Percentiles rank a stretch among this genome's conserved stretches.
phyloP scores from a whole-genome alignment of 2,329 filamentous ascomycete species.

The Cercospora nicotianae region DNA sequence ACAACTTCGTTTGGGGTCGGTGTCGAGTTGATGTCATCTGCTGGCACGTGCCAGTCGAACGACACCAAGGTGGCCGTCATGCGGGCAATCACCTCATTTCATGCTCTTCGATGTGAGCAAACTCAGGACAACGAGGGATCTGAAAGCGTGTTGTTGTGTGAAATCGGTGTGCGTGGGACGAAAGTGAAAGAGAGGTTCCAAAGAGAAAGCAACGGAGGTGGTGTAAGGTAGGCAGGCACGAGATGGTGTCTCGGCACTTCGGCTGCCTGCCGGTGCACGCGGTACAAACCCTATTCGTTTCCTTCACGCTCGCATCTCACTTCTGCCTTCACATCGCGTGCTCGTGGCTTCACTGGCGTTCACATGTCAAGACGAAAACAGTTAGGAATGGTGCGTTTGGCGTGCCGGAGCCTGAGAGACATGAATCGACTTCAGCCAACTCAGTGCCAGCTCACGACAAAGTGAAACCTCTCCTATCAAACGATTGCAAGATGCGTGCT shows the following conservation, averaged over 20 bases:
- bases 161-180: not conserved
- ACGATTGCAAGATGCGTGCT: not conserved
- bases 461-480: constrained; percentile 5
- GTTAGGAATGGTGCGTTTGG: not conserved
- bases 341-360: not conserved
- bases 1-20: not conserved
- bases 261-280: constrained; percentile 5
- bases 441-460: constrained; percentile 5
- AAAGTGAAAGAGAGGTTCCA: not conserved
- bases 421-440: not conserved
- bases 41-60: not conserved
- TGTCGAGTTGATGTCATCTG: not conserved
- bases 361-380: not conserved
- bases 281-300: not conserved
- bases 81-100: not conserved
- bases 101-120: not conserved
- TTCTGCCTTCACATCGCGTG: not conserved
- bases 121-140: not conserved
- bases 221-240: not conserved
- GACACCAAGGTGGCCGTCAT: not conserved
- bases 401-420: not conserved
- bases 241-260: constrained; percentile 9
- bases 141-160: not conserved
- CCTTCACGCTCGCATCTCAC: not conserved
- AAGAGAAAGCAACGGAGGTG: not conserved